Conservation (phyloP, 768 basidiomycete species). For the Agaricus blazei region DNA sequence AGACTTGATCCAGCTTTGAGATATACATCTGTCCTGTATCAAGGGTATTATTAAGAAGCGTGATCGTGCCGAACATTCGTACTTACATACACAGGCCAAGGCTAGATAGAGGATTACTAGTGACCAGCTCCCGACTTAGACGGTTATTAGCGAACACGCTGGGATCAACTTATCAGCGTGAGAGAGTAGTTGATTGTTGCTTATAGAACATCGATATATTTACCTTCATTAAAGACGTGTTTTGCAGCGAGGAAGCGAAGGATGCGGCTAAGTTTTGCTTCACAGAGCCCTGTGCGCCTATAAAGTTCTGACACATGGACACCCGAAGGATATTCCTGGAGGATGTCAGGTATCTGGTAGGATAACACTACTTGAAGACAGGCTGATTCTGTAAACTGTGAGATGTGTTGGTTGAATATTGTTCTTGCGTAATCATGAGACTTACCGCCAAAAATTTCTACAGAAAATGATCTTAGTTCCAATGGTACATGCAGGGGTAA, state of each 20-base stretch:
- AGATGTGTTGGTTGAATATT: too few species aligned
- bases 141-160: conserved; percentile 23
- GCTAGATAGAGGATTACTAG: conserved; percentile 20
- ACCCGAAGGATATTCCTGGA: conserved; percentile 9
- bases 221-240: too few species aligned
- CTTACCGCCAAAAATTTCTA: conserved; percentile 3
- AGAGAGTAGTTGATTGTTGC: too few species aligned
- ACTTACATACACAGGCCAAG: conserved; percentile 22
- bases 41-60: too few species aligned
- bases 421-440: background rate
- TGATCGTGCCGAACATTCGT: background rate
- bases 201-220: too few species aligned
- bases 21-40: conserved; percentile 15
- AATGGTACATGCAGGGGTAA: too few species aligned
- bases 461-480: too few species aligned
- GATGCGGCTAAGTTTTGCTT: conserved; percentile 16
- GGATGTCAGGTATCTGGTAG: conserved; percentile 22
- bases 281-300: conserved; percentile 19
- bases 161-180: conserved; percentile 16
- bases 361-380: conserved; percentile 17
- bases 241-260: too few species aligned
- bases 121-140: conserved; percentile 27
- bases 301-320: too few species aligned
- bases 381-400: conserved; percentile 16
- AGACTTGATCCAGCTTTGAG: conserved; percentile 21